Evolutionary conservation across 805 yeast genomes (phyloP).

Genomic region (Lipomyces kockii): DNA sequence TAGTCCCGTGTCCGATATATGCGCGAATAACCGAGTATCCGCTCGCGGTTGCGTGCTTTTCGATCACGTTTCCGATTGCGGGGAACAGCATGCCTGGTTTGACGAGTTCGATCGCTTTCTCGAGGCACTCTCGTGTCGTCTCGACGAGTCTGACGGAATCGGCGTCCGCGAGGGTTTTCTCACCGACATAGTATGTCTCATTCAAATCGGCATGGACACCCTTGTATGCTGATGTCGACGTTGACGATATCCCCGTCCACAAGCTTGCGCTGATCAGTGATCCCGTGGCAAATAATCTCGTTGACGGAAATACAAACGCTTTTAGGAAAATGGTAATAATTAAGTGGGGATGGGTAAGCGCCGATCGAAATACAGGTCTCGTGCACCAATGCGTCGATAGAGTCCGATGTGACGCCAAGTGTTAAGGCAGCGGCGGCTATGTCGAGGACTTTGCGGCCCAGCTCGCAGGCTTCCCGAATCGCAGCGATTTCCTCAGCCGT

Average conservation of each 20-base stretch:
- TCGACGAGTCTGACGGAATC: slow-evolving; percentile 90
- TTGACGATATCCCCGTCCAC: slow-evolving; percentile 95
- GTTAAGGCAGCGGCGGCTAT: slow-evolving; percentile 78
- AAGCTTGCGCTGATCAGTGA: slow-evolving; percentile 86
- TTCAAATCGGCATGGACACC: slow-evolving; percentile 95
- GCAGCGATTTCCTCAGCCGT: slow-evolving; percentile 70
- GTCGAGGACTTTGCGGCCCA: slow-evolving; percentile 89
- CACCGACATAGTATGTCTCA: slow-evolving; percentile 96
- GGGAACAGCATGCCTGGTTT: slow-evolving; percentile 93
- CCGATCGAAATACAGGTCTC: slow-evolving; percentile 84
- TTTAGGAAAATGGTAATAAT: slow-evolving; percentile 92
- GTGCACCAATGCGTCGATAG: slow-evolving; percentile 83
- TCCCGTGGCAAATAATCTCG: slow-evolving; percentile 96
- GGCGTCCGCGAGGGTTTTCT: slow-evolving; percentile 75
- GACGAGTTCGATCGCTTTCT: slow-evolving; percentile 78
- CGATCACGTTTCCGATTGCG: slow-evolving; percentile 84
- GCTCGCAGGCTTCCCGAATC: slow-evolving; percentile 72
- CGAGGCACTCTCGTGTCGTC: slow-evolving; percentile 85
- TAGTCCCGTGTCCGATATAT: slow-evolving; percentile 93
- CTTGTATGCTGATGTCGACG: slow-evolving; percentile 79
- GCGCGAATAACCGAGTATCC: slow-evolving; percentile 86
- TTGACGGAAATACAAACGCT: slow-evolving; percentile 91
- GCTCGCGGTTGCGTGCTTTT: slow-evolving; percentile 78
- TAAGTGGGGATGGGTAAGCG: slow-evolving; percentile 93
- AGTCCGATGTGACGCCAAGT: slow-evolving; percentile 94